phyloP scores from a whole-genome alignment of 2,329 filamentous ascomycete genomes.

The Daldinia sp. region DNA sequence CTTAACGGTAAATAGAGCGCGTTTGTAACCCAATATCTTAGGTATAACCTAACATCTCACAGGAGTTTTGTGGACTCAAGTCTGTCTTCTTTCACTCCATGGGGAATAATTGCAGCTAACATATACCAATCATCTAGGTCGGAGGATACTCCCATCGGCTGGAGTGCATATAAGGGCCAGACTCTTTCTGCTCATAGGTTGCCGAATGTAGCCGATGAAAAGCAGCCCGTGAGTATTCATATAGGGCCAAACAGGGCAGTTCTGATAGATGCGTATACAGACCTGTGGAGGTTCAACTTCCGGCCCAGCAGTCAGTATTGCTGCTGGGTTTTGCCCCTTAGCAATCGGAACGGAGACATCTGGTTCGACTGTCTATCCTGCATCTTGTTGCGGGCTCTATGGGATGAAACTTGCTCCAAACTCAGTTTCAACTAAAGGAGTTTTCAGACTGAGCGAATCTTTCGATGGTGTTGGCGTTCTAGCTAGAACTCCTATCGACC shows the following conservation, averaged over 20 bases:
- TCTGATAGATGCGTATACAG: background rate
- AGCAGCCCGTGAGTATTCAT: background rate
- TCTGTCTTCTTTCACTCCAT: background rate
- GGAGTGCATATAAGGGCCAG: constrained; percentile 1
- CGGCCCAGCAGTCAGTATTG: background rate
- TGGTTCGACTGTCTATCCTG: background rate
- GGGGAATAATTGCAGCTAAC: background rate
- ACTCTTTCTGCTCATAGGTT: background rate
- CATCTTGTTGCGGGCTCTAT: background rate
- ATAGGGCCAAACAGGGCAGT: background rate
- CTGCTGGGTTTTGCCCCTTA: background rate
- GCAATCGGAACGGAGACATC: background rate
- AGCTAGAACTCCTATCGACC: background rate
- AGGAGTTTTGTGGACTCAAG: background rate
- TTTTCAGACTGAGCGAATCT: background rate
- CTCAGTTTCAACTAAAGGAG: background rate
- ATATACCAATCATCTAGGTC: background rate
- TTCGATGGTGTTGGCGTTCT: background rate
- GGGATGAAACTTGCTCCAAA: background rate
- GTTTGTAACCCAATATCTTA: background rate
- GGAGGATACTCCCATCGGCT: background rate
- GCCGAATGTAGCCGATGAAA: background rate
- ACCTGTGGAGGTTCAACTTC: background rate
- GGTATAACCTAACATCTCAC: background rate
- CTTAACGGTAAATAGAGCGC: background rate